phyloP scores from a whole-genome alignment of 306 rosid genomes.

The Prinsepia uniflora region DNA sequence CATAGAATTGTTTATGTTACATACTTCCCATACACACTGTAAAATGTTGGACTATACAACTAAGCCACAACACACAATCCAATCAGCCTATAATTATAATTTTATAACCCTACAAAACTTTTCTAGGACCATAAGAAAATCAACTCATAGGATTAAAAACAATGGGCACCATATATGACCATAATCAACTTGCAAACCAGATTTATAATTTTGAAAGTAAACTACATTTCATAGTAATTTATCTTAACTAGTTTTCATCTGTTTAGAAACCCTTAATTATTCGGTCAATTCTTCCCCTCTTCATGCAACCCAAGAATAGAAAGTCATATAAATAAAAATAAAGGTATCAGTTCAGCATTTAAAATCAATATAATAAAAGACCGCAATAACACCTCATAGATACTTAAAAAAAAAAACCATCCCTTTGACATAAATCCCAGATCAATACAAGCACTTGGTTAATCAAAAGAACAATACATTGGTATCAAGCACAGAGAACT shows the following conservation, averaged over 20 bases:
- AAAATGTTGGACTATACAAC: neutral
- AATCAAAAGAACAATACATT: neutral
- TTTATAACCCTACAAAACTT: neutral
- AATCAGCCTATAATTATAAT: neutral
- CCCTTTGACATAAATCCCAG: neutral
- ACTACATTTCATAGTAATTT: neutral
- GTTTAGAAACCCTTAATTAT: neutral
- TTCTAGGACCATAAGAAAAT: neutral
- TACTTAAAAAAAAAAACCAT: neutral
- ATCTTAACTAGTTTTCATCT: neutral
- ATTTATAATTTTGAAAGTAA: neutral
- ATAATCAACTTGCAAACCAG: neutral
- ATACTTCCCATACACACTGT: neutral
- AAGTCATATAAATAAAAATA: neutral
- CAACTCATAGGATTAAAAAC: no score
- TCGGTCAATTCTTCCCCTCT: neutral
- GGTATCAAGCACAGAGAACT: neutral
- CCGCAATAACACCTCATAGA: neutral
- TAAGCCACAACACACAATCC: neutral
- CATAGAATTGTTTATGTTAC: neutral
- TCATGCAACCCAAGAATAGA: neutral
- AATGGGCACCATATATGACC: neutral
- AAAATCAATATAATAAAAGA: neutral
- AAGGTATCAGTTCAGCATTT: neutral
- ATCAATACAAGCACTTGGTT: neutral